Percentiles rank a stretch among this genome's conserved stretches.
These are phyloP conservation scores for Zalaria obscura DNA, from an alignment of 2,329 filamentous ascomycete genomes.

Conservation along the genomic window DNA sequence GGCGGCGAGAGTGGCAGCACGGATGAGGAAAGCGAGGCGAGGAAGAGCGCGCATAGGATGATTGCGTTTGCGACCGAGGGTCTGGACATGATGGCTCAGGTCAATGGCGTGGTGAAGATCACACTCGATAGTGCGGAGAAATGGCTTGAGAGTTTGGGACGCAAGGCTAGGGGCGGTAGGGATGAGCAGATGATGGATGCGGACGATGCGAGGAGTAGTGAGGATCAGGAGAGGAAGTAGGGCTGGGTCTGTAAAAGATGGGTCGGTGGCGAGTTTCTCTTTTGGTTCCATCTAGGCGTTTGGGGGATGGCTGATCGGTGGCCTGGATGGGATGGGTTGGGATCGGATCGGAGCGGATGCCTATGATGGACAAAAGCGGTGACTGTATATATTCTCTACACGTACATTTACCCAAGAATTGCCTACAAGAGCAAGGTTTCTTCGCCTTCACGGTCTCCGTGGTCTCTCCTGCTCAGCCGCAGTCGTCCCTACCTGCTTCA, in stretches of 20 bases:
- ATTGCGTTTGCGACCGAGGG: conserved; percentile 80
- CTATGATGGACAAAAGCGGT: too few relatives aligned
- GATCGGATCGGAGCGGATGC: too few relatives aligned
- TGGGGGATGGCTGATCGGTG: too few relatives aligned
- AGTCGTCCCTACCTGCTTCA: too few relatives aligned
- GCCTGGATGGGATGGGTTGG: too few relatives aligned
- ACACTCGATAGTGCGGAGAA: conserved; percentile 83
- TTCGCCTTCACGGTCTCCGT: too few relatives aligned
- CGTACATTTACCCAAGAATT: too few relatives aligned
- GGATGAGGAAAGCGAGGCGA: conserved; percentile 30
- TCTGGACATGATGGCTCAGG: conserved; percentile 85
- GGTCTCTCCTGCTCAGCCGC: too few relatives aligned
- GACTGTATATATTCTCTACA: too few relatives aligned
- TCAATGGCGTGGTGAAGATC: conserved; percentile 74
- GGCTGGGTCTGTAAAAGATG: background rate
- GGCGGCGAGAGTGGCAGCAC: conserved; percentile 7
- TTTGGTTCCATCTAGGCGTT: too few relatives aligned
- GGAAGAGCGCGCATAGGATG: conserved; percentile 55
- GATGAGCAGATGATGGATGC: conserved; percentile 6
- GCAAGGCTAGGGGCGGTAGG: background rate
- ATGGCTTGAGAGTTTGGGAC: conserved; percentile 55
- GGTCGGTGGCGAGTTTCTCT: too few relatives aligned
- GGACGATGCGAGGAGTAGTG: conserved; percentile 1
- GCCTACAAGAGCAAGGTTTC: too few relatives aligned
- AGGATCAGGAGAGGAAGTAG: background rate